Base-by-base conservation (phyloP, 768 basidiomycete species). In the Leccinum variicolor region DNA sequence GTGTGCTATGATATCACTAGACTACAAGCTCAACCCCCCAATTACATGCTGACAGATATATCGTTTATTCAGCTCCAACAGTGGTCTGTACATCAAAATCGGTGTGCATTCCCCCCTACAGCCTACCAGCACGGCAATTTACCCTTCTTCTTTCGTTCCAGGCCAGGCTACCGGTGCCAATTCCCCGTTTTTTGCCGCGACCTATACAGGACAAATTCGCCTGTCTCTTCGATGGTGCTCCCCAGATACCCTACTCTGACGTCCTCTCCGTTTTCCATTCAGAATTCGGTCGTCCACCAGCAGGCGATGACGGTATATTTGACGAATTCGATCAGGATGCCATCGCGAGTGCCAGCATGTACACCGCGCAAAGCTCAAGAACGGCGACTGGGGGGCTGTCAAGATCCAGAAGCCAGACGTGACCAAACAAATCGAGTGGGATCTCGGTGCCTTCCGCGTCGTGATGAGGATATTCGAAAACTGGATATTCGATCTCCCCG, bases 361-460 rank as follows among this genome's bases (percentile, higher is more conserved):
- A 0, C 94, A 97, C 68, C 80, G 81, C 47, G 95, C 95, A 6
- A 76, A 73, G n/a, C 67, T 87, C 43, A 79, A 75, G 62, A 69
- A 57, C 21, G 74, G 72, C 31, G 76, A 81, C 34, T 88, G 88
- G 83, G 94, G 97, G 2, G 95, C 95, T 0, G 94, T 98, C 59
- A 98, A 98, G 75, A 79, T 92, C 19, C 93, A 97, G 75, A 96
- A 95, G 66, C 93, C 92, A 2, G 89, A 86, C n/a, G n/a, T n/a
- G n/a, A n/a, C n/a, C n/a, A n/a, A n/a, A n/a, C n/a, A n/a, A n/a
- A n/a, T n/a, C n/a, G n/a, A n/a, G n/a, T n/a, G n/a, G n/a, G n/a
- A n/a, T n/a, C n/a, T n/a, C n/a, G n/a, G n/a, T n/a, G n/a, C n/a
- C n/a, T n/a, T n/a, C n/a, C n/a, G n/a, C n/a, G n/a, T n/a, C n/a